phyloP scores from a whole-genome alignment of 176 grass and related monocot species.

The Hyparrhenia diplandra region DNA sequence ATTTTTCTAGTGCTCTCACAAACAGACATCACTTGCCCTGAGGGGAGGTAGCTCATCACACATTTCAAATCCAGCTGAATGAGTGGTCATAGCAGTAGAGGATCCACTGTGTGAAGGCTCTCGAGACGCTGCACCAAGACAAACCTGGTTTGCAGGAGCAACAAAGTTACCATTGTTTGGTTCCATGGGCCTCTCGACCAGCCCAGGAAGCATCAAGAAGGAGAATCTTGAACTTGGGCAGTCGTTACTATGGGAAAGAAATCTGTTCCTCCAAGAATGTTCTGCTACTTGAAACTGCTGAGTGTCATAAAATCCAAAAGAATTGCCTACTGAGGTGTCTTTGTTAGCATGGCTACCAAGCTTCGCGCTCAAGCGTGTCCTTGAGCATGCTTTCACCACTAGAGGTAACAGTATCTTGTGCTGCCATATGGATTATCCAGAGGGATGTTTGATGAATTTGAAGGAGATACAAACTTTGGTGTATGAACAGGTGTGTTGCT shows the following conservation, averaged over 20 bases:
- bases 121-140: constrained; percentile 25
- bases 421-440: constrained; percentile 45
- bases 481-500: constrained; percentile 37
- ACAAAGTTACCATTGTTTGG: constrained; percentile 17
- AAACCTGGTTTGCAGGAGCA: constrained; percentile 39
- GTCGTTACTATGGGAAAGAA: constrained; percentile 27
- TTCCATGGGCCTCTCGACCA: constrained; percentile 21
- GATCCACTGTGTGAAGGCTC: constrained; percentile 76
- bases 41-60: constrained; percentile 43
- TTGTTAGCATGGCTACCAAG: constrained; percentile 21
- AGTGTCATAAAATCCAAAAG: constrained; percentile 47
- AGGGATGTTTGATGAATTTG: constrained; percentile 62
- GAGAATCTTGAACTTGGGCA: constrained; percentile 34
- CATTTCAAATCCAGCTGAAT: constrained; percentile 57
- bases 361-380: constrained; percentile 58
- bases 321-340: constrained; percentile 19
- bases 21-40: constrained; percentile 39
- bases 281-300: constrained; percentile 43
- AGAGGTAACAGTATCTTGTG: constrained; percentile 55
- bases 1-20: constrained; percentile 55
- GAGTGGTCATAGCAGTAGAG: constrained; percentile 39
- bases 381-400: constrained; percentile 73
- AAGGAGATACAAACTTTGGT: constrained; percentile 57
- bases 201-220: constrained; percentile 28
- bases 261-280: constrained; percentile 31